These are phyloP conservation scores for Micractinium sp. DNA, from an alignment of 139 green algal species.

Conservation along the genomic window DNA sequence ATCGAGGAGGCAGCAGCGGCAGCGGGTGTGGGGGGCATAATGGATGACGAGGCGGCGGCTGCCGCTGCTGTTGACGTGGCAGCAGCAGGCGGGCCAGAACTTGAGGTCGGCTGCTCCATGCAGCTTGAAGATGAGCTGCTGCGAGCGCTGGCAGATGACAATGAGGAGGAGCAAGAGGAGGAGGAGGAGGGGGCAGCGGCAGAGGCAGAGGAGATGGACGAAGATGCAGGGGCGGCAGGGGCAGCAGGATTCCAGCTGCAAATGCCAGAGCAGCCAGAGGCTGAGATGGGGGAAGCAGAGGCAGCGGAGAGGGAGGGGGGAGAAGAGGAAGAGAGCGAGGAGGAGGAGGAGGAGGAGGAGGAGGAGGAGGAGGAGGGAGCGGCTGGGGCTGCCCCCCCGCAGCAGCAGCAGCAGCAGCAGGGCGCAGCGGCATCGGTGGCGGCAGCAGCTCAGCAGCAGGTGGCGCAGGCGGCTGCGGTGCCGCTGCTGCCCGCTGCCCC, in stretches of 20 bases:
- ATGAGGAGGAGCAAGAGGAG: neutral
- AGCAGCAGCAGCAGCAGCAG: neutral
- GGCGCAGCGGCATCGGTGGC: too few relatives aligned
- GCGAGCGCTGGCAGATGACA: neutral
- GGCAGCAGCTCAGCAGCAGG: neutral
- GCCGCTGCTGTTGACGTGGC: neutral
- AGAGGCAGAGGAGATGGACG: neutral
- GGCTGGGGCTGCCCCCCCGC: neutral
- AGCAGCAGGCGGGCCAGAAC: neutral
- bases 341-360: slow-evolving; percentile 20
- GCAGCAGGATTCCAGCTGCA: too few relatives aligned
- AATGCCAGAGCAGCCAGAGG: too few relatives aligned
- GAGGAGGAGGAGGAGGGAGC: neutral
- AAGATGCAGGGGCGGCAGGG: neutral
- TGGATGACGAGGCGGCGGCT: neutral
- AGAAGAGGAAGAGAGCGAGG: neutral
- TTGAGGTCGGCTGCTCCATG: neutral
- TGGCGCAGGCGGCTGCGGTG: neutral
- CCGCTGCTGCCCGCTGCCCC: slow-evolving; percentile 4
- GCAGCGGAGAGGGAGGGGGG: neutral
- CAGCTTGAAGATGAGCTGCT: slow-evolving; percentile 11
- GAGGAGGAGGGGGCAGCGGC: neutral
- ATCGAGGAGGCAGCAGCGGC: neutral
- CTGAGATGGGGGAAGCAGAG: neutral
- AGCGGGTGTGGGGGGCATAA: neutral